Conservation (phyloP, 2,329 filamentous ascomycete genomes). For the Trichoderma sp. region DNA sequence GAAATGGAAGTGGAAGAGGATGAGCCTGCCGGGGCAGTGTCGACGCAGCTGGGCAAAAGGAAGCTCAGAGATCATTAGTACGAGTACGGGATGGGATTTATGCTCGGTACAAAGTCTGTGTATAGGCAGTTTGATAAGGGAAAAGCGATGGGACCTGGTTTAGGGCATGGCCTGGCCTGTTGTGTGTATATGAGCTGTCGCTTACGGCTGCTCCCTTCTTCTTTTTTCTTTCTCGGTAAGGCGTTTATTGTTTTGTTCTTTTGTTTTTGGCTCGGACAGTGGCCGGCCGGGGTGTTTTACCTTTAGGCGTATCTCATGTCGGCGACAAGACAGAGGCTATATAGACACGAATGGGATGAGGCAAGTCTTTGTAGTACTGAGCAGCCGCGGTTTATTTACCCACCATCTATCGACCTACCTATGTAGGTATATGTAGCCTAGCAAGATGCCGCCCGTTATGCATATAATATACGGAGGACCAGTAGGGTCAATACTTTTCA, state of each 20-base stretch:
- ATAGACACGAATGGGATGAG: neutral
- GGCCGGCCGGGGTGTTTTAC: neutral
- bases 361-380: neutral
- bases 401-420: neutral
- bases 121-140: neutral
- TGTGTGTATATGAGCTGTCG: neutral
- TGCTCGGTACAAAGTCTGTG: neutral
- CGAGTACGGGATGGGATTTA: neutral
- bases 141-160: neutral
- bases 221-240: neutral
- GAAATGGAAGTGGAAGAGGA: conserved; percentile 33
- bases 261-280: neutral
- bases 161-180: neutral
- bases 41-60: conserved; percentile 44
- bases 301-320: neutral
- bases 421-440: neutral
- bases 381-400: neutral
- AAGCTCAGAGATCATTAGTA: conserved; percentile 47
- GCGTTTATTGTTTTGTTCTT: neutral
- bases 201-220: neutral
- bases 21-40: conserved; percentile 38
- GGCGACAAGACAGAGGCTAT: neutral
- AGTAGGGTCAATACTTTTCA: neutral
- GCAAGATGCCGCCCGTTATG: neutral
- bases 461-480: neutral